Evolutionary conservation across 768 basidiomycete genomes (phyloP), one percentile per base, ranked within the genome.

Genomic region (Sutorius australiensis): DNA sequence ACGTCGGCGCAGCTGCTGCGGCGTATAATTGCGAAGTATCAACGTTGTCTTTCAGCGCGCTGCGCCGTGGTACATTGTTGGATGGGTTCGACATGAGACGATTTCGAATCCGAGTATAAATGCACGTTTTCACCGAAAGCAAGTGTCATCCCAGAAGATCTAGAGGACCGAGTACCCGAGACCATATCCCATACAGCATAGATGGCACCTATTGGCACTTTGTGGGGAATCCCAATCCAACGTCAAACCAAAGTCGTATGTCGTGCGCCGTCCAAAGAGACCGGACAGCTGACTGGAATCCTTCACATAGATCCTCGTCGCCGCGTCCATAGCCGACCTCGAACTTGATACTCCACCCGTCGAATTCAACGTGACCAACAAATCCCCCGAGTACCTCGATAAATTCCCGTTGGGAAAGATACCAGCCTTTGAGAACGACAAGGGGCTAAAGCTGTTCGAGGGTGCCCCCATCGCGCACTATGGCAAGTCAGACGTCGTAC

Each of bases 391-490:
- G 55, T 68, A 50, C 53, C 58, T 70, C 19, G 31, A 37, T 4
- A 68, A 70, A 46, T 70, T 68, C 36, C 66, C 66, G 2, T 0
- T 70, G 10, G 67, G 68, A 24, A 68, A 66, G 47, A 6, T 68
- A 0, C 67, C 67, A 6, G 58, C 60, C 0, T 68, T 69, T 30
- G 68, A 70, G 24, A 50, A 54, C 41, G 43, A 38, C 19, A 37
- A 58, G 3, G 68, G 64, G 2, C 38, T 70, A 16, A 59, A 47
- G 44, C 40, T 70, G 44, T 54, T 66, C 39, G 67, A 69, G 49
- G 67, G 67, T 5, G 64, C 60, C 1, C 6, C 64, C 11, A 69
- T 69, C 36, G 68, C 66, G 21, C 68, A 62, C 28, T 54, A 70
- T 48, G 60, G 68, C 32, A 48, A 57, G 61, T 58, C 16, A 33